Percentiles rank a stretch among this genome's conserved stretches.
These are phyloP conservation scores for Kodamaea suecica DNA, from an alignment of 1,139 yeast genomes.

Conservation along the genomic window DNA sequence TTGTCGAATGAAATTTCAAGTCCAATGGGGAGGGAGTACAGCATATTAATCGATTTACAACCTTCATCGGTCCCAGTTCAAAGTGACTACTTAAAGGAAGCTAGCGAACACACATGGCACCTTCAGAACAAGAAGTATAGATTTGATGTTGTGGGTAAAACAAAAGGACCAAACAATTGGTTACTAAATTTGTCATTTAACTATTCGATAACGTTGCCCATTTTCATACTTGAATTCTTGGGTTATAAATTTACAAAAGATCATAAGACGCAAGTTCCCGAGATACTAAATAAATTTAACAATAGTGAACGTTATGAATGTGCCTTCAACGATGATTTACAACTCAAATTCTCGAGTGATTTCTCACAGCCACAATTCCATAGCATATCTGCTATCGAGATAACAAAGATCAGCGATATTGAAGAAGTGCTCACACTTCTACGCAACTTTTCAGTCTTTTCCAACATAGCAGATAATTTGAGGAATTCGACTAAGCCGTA, in stretches of 20 bases:
- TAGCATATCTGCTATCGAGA: slow-evolving; percentile 5
- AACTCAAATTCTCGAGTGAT: slow-evolving; percentile 8
- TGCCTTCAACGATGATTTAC: slow-evolving; percentile 9
- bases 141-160: slow-evolving; percentile 13
- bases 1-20: slow-evolving; percentile 23
- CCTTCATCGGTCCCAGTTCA: slow-evolving; percentile 6
- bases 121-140: slow-evolving; percentile 9
- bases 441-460: slow-evolving; percentile 31
- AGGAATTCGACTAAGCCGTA: slow-evolving; percentile 3
- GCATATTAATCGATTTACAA: slow-evolving; percentile 16
- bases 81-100: slow-evolving; percentile 21
- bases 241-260: slow-evolving; percentile 18
- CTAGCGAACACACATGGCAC: slow-evolving; percentile 22
- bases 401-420: slow-evolving; percentile 25
- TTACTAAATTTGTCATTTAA: slow-evolving; percentile 23
- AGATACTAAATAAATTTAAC: slow-evolving; percentile 19
- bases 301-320: slow-evolving; percentile 16
- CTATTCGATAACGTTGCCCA: slow-evolving; percentile 27
- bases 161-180: slow-evolving; percentile 14
- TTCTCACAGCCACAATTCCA: slow-evolving; percentile 6
- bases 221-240: slow-evolving; percentile 29
- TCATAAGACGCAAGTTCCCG: slow-evolving; percentile 5
- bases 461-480: slow-evolving; percentile 17
- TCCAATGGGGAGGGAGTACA: slow-evolving; percentile 16
- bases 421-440: slow-evolving; percentile 27